These are phyloP conservation scores for Scytalidium sp. DNA, from an alignment of 2,329 filamentous ascomycete species.

Conservation along the genomic window DNA sequence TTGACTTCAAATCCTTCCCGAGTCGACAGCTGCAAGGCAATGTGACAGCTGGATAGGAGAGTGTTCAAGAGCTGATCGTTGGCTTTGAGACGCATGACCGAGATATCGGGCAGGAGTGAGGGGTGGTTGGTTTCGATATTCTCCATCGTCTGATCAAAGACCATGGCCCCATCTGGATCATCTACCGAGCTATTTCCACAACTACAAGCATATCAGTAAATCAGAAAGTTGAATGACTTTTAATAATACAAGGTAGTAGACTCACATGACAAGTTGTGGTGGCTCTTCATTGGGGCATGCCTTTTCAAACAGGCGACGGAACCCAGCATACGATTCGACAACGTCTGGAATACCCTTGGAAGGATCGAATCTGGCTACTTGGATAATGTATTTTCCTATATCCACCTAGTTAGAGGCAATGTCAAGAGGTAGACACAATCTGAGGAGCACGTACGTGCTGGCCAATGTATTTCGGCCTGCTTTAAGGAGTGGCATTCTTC, in stretches of 20 bases:
- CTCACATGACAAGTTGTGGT: constrained; percentile 69
- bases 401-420: constrained; percentile 2
- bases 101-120: constrained; percentile 61
- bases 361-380: constrained; percentile 80
- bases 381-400: constrained; percentile 68
- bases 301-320: constrained; percentile 59
- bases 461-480: constrained; percentile 57
- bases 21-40: constrained; percentile 76
- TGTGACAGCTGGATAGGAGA: constrained; percentile 67
- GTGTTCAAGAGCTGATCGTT: constrained; percentile 80
- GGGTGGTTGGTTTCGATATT: constrained; percentile 62
- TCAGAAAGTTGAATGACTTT: too few species aligned
- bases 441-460: constrained; percentile 37
- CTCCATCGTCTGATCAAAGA: constrained; percentile 71
- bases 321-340: constrained; percentile 71
- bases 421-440: background rate
- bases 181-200: constrained; percentile 79
- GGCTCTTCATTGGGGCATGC: constrained; percentile 43
- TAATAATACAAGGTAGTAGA: constrained; percentile 1
- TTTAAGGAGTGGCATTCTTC: constrained; percentile 54
- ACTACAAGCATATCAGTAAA: constrained; percentile 1
- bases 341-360: constrained; percentile 80
- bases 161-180: constrained; percentile 70
- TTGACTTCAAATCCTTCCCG: constrained; percentile 86
- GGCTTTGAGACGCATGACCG: constrained; percentile 73